Evolutionary conservation across 2,329 filamentous ascomycete species (phyloP).

Genomic region (Aspergillus hiratsukae): DNA sequence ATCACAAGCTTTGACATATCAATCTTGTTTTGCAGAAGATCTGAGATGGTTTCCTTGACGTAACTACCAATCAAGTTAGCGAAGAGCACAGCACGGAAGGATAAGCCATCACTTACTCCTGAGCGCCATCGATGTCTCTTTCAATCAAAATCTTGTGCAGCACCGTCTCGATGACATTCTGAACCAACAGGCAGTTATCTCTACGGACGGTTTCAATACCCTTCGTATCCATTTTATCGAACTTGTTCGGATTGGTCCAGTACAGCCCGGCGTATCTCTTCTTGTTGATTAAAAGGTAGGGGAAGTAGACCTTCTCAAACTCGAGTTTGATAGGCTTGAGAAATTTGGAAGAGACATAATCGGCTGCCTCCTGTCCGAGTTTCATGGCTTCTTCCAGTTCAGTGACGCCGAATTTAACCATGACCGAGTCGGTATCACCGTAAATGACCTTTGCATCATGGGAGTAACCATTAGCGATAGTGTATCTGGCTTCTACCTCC

Average conservation of each 20-base stretch:
- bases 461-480: slow-evolving; percentile 86
- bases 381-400: slow-evolving; percentile 89
- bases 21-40: slow-evolving; percentile 92
- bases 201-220: slow-evolving; percentile 96
- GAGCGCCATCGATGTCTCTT: slow-evolving; percentile 79
- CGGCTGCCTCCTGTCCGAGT: slow-evolving; percentile 86
- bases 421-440: slow-evolving; percentile 98
- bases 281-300: slow-evolving; percentile 98
- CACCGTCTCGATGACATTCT: slow-evolving; percentile 96
- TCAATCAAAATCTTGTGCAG: slow-evolving; percentile 94
- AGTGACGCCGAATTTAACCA: slow-evolving; percentile 95
- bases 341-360: slow-evolving; percentile 86
- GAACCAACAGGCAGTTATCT: slow-evolving; percentile 93
- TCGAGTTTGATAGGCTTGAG: slow-evolving; percentile 96
- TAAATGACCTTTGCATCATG: slow-evolving; percentile 98
- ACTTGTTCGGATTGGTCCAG: slow-evolving; percentile 92
- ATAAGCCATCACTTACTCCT: slow-evolving; percentile 64
- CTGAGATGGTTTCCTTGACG: slow-evolving; percentile 92
- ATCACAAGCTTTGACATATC: slow-evolving; percentile 99
- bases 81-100: not conserved
- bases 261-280: slow-evolving; percentile 97
- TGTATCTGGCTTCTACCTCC: slow-evolving; percentile 89
- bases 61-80: slow-evolving; percentile 59
- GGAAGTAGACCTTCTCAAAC: slow-evolving; percentile 98
- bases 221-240: slow-evolving; percentile 99